These are phyloP conservation scores for Cetraspora pellucida DNA, from an alignment of 192 early-diverging fungal species.

Conservation along the genomic window DNA sequence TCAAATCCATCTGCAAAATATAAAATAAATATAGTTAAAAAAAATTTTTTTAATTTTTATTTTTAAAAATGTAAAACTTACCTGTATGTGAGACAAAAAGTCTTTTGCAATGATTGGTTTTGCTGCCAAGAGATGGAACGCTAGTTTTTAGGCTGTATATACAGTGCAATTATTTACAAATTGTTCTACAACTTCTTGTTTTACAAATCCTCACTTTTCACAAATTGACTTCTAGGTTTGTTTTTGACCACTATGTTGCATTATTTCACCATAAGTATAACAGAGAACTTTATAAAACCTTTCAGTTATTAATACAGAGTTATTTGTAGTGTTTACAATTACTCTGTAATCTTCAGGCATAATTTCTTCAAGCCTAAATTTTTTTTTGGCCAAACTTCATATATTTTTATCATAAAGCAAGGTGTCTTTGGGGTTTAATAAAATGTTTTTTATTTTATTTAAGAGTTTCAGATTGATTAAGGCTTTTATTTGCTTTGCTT, in stretches of 20 bases:
- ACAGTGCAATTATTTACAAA: conserved; percentile 15
- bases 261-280: not conserved
- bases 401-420: not conserved
- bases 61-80: too few relatives aligned
- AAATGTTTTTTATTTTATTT: conserved; percentile 11
- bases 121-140: not conserved
- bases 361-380: not conserved
- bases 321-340: not conserved
- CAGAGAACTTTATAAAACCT: too few relatives aligned
- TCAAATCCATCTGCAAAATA: too few relatives aligned
- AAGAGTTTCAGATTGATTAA: conserved; percentile 14
- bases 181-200: not conserved
- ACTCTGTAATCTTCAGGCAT: not conserved
- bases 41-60: too few relatives aligned
- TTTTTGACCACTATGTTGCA: not conserved
- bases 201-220: not conserved
- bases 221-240: not conserved
- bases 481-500: not conserved
- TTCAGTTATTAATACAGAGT: not conserved
- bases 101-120: conserved; percentile 22
- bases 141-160: not conserved
- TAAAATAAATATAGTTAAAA: too few relatives aligned
- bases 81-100: conserved; percentile 17
- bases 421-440: not conserved
- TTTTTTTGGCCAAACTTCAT: not conserved